These are phyloP conservation scores for Coniella vitis DNA, from an alignment of 2,329 filamentous ascomycete genomes.

Conservation along the genomic window DNA sequence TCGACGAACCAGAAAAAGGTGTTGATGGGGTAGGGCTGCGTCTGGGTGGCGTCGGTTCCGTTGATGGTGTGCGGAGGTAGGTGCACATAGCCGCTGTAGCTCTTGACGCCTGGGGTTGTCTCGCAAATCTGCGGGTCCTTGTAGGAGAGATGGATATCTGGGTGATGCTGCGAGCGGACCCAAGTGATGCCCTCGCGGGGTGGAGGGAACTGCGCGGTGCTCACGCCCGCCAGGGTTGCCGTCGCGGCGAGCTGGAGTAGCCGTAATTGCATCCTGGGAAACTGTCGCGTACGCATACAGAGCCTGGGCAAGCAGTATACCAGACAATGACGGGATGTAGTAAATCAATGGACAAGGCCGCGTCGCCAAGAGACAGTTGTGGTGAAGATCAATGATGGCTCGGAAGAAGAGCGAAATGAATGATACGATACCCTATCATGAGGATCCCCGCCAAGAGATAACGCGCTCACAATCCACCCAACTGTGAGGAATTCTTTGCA, in stretches of 20 bases:
- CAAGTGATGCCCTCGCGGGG: slow-evolving; percentile 10
- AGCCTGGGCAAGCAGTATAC: too few species aligned
- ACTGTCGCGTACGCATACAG: too few species aligned
- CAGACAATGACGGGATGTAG: too few species aligned
- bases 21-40: slow-evolving; percentile 44
- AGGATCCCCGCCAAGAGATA: too few species aligned
- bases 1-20: slow-evolving; percentile 65
- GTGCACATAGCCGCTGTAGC: slow-evolving; percentile 56
- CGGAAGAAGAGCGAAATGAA: too few species aligned
- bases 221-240: slow-evolving; percentile 1
- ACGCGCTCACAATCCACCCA: too few species aligned
- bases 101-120: slow-evolving; percentile 56
- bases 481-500: too few species aligned
- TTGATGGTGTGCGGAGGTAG: slow-evolving; percentile 39
- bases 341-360: too few species aligned
- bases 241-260: background rate
- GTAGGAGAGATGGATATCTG: slow-evolving; percentile 60
- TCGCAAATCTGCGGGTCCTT: slow-evolving; percentile 56
- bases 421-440: too few species aligned
- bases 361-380: too few species aligned
- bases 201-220: slow-evolving; percentile 14
- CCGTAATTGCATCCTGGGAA: background rate
- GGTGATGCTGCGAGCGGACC: slow-evolving; percentile 34
- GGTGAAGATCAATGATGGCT: too few species aligned
- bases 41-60: slow-evolving; percentile 9